phyloP scores from a whole-genome alignment of 2,329 filamentous ascomycete genomes.

The Pezicula radicicola region DNA sequence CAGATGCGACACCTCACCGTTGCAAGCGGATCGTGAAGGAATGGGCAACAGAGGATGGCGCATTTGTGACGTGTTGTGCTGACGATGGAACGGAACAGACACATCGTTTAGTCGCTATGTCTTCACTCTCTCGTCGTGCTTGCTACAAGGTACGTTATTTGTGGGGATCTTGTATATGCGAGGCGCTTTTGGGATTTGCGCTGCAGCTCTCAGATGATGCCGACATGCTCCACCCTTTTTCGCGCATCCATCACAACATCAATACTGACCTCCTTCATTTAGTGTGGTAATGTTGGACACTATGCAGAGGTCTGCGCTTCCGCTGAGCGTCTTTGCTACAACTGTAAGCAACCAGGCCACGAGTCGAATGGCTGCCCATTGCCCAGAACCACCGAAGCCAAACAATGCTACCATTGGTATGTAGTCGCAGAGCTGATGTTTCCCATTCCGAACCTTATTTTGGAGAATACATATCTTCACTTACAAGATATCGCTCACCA shows the following conservation, averaged over 20 bases:
- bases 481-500: too few relatives aligned
- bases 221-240: too few relatives aligned
- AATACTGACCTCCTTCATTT: slow-evolving; percentile 22
- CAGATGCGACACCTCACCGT: slow-evolving; percentile 29
- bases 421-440: too few relatives aligned
- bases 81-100: slow-evolving; percentile 31
- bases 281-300: slow-evolving; percentile 77
- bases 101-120: slow-evolving; percentile 51
- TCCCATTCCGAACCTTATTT: too few relatives aligned
- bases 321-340: slow-evolving; percentile 98
- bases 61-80: slow-evolving; percentile 33
- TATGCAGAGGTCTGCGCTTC: slow-evolving; percentile 92
- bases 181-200: too few relatives aligned
- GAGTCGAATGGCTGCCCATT: slow-evolving; percentile 97
- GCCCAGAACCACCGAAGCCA: slow-evolving; percentile 94
- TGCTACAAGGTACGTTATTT: slow-evolving; percentile 56
- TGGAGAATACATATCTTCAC: too few relatives aligned
- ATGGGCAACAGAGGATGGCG: slow-evolving; percentile 27
- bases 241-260: not conserved
- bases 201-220: too few relatives aligned
- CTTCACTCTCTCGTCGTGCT: slow-evolving; percentile 76
- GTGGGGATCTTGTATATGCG: not conserved
- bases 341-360: slow-evolving; percentile 96
- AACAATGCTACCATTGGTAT: slow-evolving; percentile 94
- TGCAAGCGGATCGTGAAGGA: slow-evolving; percentile 29